Base-by-base conservation (phyloP, 1,284 basidiomycete genomes). In the Fomitopsis pinicola region DNA sequence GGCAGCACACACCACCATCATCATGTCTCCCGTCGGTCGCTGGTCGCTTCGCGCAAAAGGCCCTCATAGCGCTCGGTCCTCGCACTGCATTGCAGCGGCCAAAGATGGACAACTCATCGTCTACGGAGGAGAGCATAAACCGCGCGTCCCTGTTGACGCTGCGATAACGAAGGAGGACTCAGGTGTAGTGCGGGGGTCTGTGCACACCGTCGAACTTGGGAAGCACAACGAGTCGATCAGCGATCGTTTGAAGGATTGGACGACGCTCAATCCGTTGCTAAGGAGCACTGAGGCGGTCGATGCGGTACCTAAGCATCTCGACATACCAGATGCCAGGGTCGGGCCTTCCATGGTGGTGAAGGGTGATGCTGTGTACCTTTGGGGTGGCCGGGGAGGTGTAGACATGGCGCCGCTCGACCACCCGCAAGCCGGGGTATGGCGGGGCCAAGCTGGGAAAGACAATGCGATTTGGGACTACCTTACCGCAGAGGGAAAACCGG, bases 351-450 rank as follows among this genome's bases (percentile, higher is more conserved):
- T 74, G 22, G 67, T 75, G 15, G 69, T 66, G 59, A 38, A 66
- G 30, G 58, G 60, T 8, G 65, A 64, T 3, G 62, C 68, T 17
- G 52, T 82, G 30, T 81, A 77, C 62, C 55, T 79, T 40, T 82
- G 78, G 76, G 80, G 77, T 7, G 79, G 80, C 0, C 69, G 79
- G 10, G 78, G 80, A 5, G 78, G 77, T 1, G 66, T 69, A 28
- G 73, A 77, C 52, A 76, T 76, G 77, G 64, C 71, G 1, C 75
- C 76, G 3, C 67, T 79, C 26, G 66, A 68, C 3, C 59, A 53
- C 2, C 60, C 66, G 36, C 68, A 77, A 59, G 63, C 68, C 0
- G 76, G 75, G n/a, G 30, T 76, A 17, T 78, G 75, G 73, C 60
- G 59, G 62, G 48, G 57, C 19, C 33, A 53, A 12, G 10, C 52